Base-by-base conservation (phyloP, 345 rosid species). In the Streptanthus diversifolius region DNA sequence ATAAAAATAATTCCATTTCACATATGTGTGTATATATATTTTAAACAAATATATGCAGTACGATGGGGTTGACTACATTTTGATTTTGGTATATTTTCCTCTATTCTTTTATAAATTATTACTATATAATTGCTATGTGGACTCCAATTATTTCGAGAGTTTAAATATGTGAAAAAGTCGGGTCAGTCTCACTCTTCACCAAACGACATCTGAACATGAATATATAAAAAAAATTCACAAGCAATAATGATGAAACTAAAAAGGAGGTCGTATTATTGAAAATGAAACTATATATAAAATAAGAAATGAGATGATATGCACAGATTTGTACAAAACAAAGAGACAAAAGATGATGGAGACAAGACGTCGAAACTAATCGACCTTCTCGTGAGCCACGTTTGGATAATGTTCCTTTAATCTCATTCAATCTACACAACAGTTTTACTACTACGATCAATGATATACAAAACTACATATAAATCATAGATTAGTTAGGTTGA, bases 281-380 rank as follows among this genome's bases (percentile, higher is more conserved):
- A 33, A 14, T 24, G 4, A 54, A 53, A 9, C 33, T 4, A 11
- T 47, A 11, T 47, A 49, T 47, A n/a, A 22, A 32, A n/a, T 0
- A 21, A 43, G 9, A 63, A 62, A n/a, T 56, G 15, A 63, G 19
- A 64, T 63, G 67, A 77, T 70, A 77, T 48, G 53, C 6, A 64
- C 18, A 48, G 76, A 77, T 57, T 63, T 63, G 63, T 48, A 64
- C 41, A 57, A 70, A 57, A 56, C 39, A 64, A 63, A 71, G 14
- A 63, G 54, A 63, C 61, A 63, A 70, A 62, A 68, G 48, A 29
- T 64, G 76, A 77, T 64, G 61, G 63, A 57, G 80, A 77, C 76
- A 3, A 13, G 80, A 71, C 80, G 80, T 70, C n/a, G 75, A 76
- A 70, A 76, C 71, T 47, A 30, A 64, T 63, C 63, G 76, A 76